Evolutionary conservation across 305 asterid species (phyloP), one percentile per base, ranked within the genome.

Genomic region (Fraxinus paxiana): DNA sequence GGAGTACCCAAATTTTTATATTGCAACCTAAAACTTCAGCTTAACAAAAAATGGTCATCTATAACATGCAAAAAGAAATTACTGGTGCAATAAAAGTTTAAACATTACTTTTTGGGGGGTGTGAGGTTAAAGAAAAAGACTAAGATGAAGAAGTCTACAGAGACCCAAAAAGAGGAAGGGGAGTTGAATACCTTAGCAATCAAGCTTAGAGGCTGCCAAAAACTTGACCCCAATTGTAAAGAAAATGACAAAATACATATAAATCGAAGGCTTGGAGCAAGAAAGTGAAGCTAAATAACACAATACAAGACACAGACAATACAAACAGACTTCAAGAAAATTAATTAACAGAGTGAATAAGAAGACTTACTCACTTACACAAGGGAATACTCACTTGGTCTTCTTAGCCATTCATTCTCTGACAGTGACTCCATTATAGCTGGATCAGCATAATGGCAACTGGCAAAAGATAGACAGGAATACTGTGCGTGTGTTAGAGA

Each of bases 381-480:
- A 84, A 86, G 83, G 80, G 82, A 81, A 84, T 88, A 82, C 84
- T 88, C 88, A 85, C 82, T 81, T 79, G 79, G 90, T 86, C 87
- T 83, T 90, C 89, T 82, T 89, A 91, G 80, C 97, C 97, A 90
- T 90, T 90, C 97, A 90, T 86, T 90, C 89, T 91, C 92, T 92
- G 95, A 90, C 93, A 90, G 54, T 61, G 84, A 85, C 89, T 86
- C 90, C 92, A 88, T 88, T 85, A 90, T 81, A 86, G 90, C 86
- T 81, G 83, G 87, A 80, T 84, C 87, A 84, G 81, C 85, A 84
- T 84, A 88, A 85, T 79, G 82, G 89, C 84, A 88, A 86, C 89
- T 89, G 85, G 80, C 89, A 86, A 88, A 86, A 86, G 82, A 75
- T 79, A 83, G 82, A 72, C 82, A 81, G 35, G 67, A 85, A 78